Conservation (phyloP, 2,329 filamentous ascomycete species). For the Nothomitra cinnamomea region DNA sequence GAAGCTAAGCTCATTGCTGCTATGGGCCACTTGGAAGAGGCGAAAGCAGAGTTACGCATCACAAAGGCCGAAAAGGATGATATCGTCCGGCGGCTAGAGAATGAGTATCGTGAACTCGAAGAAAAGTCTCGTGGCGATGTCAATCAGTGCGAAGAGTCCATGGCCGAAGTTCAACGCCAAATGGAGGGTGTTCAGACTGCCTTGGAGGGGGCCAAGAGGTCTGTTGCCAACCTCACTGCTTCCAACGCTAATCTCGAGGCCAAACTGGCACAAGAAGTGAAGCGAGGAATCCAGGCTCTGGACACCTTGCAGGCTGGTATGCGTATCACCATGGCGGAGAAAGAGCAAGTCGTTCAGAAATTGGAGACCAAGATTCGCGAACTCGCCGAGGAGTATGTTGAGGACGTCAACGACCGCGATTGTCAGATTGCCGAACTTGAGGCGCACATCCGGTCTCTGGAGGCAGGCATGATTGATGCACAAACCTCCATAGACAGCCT, state of each 20-base stretch:
- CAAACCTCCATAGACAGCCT: conserved; percentile 22
- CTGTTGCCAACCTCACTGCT: conserved; percentile 21
- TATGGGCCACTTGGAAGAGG: background rate
- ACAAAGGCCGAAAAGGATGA: background rate
- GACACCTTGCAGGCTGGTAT: conserved; percentile 20
- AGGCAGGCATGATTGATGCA: conserved; percentile 17
- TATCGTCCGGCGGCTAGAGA: background rate
- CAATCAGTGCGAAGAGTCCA: background rate
- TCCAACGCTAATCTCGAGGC: conserved; percentile 22
- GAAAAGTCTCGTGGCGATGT: background rate
- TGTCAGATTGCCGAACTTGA: background rate
- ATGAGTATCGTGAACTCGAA: background rate
- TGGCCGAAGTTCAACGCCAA: background rate
- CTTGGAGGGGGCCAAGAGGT: conserved; percentile 19
- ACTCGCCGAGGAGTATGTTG: background rate
- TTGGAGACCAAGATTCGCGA: background rate
- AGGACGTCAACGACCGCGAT: background rate
- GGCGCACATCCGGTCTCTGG: background rate
- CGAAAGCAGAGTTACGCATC: background rate
- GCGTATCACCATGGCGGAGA: background rate
- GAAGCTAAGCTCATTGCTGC: background rate
- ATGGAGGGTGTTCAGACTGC: background rate
- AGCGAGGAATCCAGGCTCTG: conserved; percentile 20
- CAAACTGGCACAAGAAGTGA: conserved; percentile 22
- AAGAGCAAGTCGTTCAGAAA: background rate